These are phyloP conservation scores for Oldenlandia corymbosa DNA, from an alignment of 257 asterid genomes.

Conservation along the genomic window DNA sequence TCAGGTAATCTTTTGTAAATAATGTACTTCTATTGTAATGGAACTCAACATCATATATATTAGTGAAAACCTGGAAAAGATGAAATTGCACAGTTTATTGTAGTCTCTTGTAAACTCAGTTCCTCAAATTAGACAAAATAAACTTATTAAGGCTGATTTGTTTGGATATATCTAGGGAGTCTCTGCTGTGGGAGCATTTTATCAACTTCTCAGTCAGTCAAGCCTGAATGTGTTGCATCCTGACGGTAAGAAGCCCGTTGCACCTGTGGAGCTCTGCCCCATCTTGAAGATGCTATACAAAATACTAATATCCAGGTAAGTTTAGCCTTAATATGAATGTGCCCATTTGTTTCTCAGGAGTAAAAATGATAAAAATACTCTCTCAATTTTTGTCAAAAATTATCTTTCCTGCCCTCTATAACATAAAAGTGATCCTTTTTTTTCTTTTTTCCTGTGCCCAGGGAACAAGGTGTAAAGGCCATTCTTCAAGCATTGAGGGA, in stretches of 20 bases:
- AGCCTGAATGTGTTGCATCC: conserved; percentile 71
- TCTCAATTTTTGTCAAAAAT: too few species aligned
- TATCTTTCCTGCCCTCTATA: too few species aligned
- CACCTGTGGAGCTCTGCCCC: conserved; percentile 86
- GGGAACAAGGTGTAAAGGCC: conserved; percentile 58
- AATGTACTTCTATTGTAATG: too few species aligned
- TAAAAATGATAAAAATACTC: too few species aligned
- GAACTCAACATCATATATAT: background rate
- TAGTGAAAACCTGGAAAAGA: too few species aligned
- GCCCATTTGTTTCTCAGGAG: too few species aligned
- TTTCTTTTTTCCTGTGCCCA: conserved; percentile 3
- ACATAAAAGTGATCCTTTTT: background rate
- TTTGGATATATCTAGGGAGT: conserved; percentile 53
- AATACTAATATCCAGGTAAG: conserved; percentile 65
- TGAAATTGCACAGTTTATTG: too few species aligned
- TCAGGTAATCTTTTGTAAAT: conserved; percentile 52
- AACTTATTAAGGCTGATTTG: background rate
- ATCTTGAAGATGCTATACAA: conserved; percentile 64
- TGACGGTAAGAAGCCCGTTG: conserved; percentile 61
- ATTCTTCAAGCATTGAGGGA: conserved; percentile 84
- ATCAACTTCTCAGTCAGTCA: conserved; percentile 70
- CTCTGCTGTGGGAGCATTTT: conserved; percentile 86
- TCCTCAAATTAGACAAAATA: too few species aligned
- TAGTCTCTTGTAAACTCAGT: too few species aligned
- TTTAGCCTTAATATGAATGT: too few species aligned